Evolutionary conservation across 1,139 yeast species (phyloP).

Genomic region (Candida glucosophila): DNA sequence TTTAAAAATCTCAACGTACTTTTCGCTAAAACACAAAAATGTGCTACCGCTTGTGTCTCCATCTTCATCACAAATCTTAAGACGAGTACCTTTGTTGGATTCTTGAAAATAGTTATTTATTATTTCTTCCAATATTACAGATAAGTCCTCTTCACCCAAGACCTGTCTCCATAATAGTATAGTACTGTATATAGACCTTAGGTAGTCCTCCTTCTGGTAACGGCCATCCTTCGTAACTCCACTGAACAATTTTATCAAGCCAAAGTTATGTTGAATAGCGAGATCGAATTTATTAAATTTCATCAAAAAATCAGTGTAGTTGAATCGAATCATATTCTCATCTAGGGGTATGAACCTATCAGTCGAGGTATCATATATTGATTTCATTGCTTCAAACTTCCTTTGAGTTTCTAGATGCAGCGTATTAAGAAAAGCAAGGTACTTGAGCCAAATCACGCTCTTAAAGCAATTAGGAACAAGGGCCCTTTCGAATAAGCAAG

Average conservation of each 20-base stretch:
- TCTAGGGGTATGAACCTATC: constrained; percentile 38
- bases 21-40: constrained; percentile 3
- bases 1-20: constrained; percentile 7
- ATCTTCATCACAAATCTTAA: constrained; percentile 1
- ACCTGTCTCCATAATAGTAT: constrained; percentile 12
- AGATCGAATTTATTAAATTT: constrained; percentile 11
- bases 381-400: constrained; percentile 16
- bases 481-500: constrained; percentile 48
- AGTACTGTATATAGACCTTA: constrained; percentile 13
- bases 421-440: constrained; percentile 33
- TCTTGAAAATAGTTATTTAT: too few relatives aligned
- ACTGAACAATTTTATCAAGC: constrained; percentile 17
- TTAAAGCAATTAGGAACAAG: constrained; percentile 48
- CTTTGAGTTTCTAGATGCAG: constrained; percentile 8
- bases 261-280: constrained; percentile 22
- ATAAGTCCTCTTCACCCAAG: constrained; percentile 5
- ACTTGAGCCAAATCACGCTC: constrained; percentile 50
- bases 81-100: constrained; percentile 5
- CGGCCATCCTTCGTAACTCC: constrained; percentile 11
- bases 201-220: constrained; percentile 17
- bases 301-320: constrained; percentile 29
- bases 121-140: constrained; percentile 9
- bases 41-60: neutral
- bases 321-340: constrained; percentile 27
- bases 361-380: constrained; percentile 33